Percentiles rank a stretch among this genome's conserved stretches.
Evolutionary conservation across 352 stramenopile genomes (phyloP).

Genomic region (Peronospora tabacina): DNA sequence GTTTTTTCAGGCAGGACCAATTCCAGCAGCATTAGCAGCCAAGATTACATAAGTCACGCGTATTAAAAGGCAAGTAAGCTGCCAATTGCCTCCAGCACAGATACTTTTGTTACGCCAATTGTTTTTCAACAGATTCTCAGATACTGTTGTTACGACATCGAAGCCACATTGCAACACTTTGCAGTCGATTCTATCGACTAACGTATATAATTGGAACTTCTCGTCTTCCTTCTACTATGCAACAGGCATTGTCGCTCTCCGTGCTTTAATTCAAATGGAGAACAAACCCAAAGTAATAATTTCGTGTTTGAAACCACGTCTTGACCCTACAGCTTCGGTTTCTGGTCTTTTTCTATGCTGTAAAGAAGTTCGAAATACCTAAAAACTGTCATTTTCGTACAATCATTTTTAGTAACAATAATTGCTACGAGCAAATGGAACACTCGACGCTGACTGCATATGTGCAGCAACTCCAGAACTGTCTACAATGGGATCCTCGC

Average conservation of each 20-base stretch:
- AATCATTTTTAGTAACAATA: not conserved
- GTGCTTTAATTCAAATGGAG: too few species aligned
- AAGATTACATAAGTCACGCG: constrained; percentile 18
- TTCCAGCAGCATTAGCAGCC: constrained; percentile 14
- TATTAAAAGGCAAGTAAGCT: constrained; percentile 8
- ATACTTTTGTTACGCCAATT: too few species aligned
- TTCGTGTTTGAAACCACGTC: too few species aligned
- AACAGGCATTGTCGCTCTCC: constrained; percentile 14
- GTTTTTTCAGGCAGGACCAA: constrained; percentile 19
- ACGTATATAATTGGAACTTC: constrained; percentile 3
- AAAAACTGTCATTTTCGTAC: not conserved
- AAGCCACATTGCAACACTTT: constrained; percentile 24
- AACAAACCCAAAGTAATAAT: too few species aligned
- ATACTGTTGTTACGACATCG: too few species aligned
- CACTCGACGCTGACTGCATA: constrained; percentile 20
- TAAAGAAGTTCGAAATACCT: not conserved
- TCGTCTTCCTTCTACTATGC: constrained; percentile 16
- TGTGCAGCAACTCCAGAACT: constrained; percentile 23
- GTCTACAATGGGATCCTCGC: constrained; percentile 35
- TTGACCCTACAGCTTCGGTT: not conserved
- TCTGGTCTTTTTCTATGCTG: not conserved
- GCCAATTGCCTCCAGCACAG: constrained; percentile 7
- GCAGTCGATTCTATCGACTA: constrained; percentile 18
- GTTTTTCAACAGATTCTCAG: too few species aligned
- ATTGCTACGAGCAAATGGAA: constrained; percentile 7